Percentiles rank a stretch among this genome's conserved stretches.
Evolutionary conservation across 495 filamentous ascomycete species (phyloP).

Genomic region (Xylaria curta): DNA sequence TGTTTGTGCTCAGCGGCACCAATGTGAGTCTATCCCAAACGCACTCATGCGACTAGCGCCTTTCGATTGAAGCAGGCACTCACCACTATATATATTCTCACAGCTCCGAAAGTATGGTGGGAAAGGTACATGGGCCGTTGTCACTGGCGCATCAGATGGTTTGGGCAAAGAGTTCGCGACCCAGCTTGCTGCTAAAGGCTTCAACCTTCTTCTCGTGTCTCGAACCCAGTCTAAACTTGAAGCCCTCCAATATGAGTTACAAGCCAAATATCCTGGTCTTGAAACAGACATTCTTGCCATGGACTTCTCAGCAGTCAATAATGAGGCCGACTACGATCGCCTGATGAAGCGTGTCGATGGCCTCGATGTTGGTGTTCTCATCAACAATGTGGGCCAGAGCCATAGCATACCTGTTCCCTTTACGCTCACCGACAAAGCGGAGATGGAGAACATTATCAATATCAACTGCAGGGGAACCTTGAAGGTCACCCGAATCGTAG

Average conservation of each 20-base stretch:
- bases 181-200: constrained; percentile 88
- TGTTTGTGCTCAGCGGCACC: constrained; percentile 75
- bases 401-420: constrained; percentile 94
- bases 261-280: constrained; percentile 66
- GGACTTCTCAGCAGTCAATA: constrained; percentile 80
- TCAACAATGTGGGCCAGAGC: constrained; percentile 97
- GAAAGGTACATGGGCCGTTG: constrained; percentile 90
- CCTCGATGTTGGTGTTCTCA: constrained; percentile 82
- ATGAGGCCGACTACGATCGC: constrained; percentile 75
- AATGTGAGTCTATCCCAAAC: constrained; percentile 51
- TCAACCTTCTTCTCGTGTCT: constrained; percentile 91
- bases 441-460: constrained; percentile 87
- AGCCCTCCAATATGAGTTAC: constrained; percentile 75
- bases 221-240: constrained; percentile 91
- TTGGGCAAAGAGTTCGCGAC: constrained; percentile 95
- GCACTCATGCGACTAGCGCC: constrained; percentile 1
- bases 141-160: constrained; percentile 96
- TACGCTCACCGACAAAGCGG: constrained; percentile 73
- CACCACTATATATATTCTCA: background rate
- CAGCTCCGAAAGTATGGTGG: constrained; percentile 91
- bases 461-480: constrained; percentile 94
- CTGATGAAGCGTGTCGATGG: constrained; percentile 69
- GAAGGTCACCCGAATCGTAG: constrained; percentile 81
- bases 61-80: constrained; percentile 19
- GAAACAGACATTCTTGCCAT: constrained; percentile 80